A percentile compares a stretch with the other conserved stretches of the same genome.
Evolutionary conservation across 163 green algal species (phyloP).

Genomic region (Scenedesmus sp.): DNA sequence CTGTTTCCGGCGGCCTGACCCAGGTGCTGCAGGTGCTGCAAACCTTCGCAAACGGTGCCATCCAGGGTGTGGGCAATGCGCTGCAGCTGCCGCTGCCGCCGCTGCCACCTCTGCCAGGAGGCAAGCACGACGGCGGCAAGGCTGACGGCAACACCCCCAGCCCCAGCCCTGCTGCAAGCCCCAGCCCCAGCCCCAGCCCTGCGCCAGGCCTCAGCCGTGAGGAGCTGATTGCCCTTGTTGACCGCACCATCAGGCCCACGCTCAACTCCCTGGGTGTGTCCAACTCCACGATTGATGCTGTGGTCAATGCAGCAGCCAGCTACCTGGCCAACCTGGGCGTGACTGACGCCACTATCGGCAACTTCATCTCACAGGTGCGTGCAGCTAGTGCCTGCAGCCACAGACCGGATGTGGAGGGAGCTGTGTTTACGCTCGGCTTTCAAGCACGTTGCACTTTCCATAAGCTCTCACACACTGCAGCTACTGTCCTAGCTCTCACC

Average conservation of each 20-base stretch:
- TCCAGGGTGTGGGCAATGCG: not conserved
- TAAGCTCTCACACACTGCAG: not conserved
- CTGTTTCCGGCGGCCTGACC: not conserved
- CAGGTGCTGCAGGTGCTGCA: conserved; percentile 9
- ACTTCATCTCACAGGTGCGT: not conserved
- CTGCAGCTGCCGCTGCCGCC: conserved; percentile 9
- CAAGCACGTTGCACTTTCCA: not conserved
- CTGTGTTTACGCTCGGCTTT: no score
- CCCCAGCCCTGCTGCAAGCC: not conserved
- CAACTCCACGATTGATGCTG: not conserved
- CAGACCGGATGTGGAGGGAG: not conserved
- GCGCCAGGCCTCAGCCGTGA: not conserved
- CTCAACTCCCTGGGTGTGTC: not conserved
- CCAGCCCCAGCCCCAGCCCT: not conserved
- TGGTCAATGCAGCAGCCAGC: not conserved
- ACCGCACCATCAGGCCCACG: not conserved
- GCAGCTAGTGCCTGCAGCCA: not conserved
- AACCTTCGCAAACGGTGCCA: not conserved
- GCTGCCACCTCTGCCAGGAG: not conserved
- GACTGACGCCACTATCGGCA: not conserved
- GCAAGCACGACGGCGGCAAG: not conserved
- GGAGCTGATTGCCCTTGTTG: not conserved
- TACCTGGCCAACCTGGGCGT: not conserved
- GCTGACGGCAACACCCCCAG: not conserved
- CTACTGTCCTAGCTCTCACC: no score